Evolutionary conservation across 192 early-diverging fungal genomes (phyloP), one percentile per base, ranked within the genome.

Genomic region (Coemansia sp.): DNA sequence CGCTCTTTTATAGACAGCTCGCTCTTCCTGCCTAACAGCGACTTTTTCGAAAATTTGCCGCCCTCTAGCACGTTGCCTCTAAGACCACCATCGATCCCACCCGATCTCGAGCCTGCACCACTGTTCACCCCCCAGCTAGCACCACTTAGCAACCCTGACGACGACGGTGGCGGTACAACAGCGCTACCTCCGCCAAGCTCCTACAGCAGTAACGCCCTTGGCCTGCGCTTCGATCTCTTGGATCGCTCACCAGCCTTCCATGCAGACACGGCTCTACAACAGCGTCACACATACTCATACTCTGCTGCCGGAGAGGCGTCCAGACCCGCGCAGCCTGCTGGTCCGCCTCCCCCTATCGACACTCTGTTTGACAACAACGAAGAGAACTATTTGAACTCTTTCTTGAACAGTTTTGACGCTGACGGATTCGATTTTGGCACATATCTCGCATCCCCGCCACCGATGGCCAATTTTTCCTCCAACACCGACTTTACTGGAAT

Each of bases 361-460:
- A 70, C 73, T 16, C 51, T 84, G 29, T 84, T 84, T 55, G 81
- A 84, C 51, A 72, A 73, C 22, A 73, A 77, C 67, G 81, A 84
- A 34, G 81, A 84, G 71, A 63, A 73, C 16, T 84, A 84, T 22
- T 65, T 84, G 61, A 77, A 84, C 65, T 84, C 81, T 15, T 84
- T 84, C 47, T 71, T 84, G 24, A 78, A 57, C 65, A 77, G 81
- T 70, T 84, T 84, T 65, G 81, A 84, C 71, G 65, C 67, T 36
- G 81, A 84, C 38, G 76, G 76, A 0, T 36, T 78, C 6, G 81
- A 78, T 24, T 61, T 73, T 29, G 65, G 73, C 5, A 52, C 73
- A 20, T 84, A 73, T 47, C 65, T 78, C 46, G 68, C 70, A 11
- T 79, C 81, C 22, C 81, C 81, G 18, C 69, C 36, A 36, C 76